Evolutionary conservation across 2,329 filamentous ascomycete species (phyloP).

Genomic region (Corynespora cassiicola): DNA sequence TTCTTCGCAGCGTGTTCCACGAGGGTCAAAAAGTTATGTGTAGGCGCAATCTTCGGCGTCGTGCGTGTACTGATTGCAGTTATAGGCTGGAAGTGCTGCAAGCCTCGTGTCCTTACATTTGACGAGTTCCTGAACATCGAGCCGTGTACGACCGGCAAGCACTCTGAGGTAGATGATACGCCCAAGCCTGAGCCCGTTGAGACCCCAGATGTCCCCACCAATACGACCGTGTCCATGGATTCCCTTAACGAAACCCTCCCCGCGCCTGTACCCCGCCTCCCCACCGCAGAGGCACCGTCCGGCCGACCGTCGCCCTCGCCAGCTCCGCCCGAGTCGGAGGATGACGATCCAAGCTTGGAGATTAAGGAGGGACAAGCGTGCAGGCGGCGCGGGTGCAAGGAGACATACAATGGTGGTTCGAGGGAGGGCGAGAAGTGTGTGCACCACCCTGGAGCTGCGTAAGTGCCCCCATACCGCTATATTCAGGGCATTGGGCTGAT

Average conservation of each 20-base stretch:
- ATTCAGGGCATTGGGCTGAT: too few species aligned
- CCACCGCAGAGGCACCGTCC: slow-evolving; percentile 33
- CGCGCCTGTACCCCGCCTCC: slow-evolving; percentile 38
- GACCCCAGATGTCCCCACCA: slow-evolving; percentile 53
- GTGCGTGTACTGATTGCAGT: slow-evolving; percentile 6
- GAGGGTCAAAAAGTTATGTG: slow-evolving; percentile 92
- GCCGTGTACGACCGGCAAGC: slow-evolving; percentile 90
- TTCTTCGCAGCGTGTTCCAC: too few species aligned
- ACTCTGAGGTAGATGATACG: slow-evolving; percentile 84
- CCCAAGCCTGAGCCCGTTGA: slow-evolving; percentile 58
- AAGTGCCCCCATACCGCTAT: too few species aligned
- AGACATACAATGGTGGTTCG: slow-evolving; percentile 62
- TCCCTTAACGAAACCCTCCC: slow-evolving; percentile 38
- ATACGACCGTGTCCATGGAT: slow-evolving; percentile 38
- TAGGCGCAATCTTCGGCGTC: too few species aligned
- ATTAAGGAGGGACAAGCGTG: slow-evolving; percentile 79
- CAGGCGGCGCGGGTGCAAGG: slow-evolving; percentile 77
- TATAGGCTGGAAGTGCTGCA: slow-evolving; percentile 98
- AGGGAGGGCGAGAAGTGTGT: slow-evolving; percentile 76
- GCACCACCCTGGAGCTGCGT: slow-evolving; percentile 86
- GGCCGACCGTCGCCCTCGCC: slow-evolving; percentile 31
- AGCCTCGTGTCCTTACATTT: slow-evolving; percentile 93
- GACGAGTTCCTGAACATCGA: slow-evolving; percentile 95
- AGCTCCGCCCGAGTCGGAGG: slow-evolving; percentile 66
- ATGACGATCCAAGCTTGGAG: slow-evolving; percentile 78